Base-by-base conservation (phyloP, 2,329 filamentous ascomycete genomes). In the Aspergillus luchuensis region DNA sequence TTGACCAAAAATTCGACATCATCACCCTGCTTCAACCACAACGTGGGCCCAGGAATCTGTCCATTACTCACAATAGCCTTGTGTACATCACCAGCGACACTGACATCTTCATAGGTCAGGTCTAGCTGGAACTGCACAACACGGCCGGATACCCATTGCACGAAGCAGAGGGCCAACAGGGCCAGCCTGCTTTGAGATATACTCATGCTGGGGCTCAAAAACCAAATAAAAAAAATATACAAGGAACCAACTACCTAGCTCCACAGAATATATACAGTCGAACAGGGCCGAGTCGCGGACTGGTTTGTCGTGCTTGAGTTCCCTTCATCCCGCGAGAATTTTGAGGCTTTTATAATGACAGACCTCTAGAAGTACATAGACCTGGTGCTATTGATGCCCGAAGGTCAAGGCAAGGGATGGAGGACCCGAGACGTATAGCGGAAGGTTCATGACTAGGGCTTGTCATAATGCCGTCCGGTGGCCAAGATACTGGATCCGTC, bases 41-140 rank as follows among this genome's bases (percentile, higher is more conserved):
- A 55, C 4, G 60, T 53, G 1, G 72, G 72, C 11, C 68, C 72
- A 33, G 72, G 72, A 21, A 69, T 68, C 17, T 72, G 70, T 0
- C 69, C 69, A 55, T 74, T 75, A 15, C 63, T 68, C 11, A 69
- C 61, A 19, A 73, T 72, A 6, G 67, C 60, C 33, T 65, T 67
- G 49, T 70, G 66, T 5, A 63, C 54, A 15, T 66, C 58, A 21
- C 72, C 71, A 23, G 69, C 68, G 13, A 71, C 63, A 3, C 59
- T 64, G 21, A 58, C 51, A n/a, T 67, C 62, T 3, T 66, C 65
- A 66, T 69, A 74, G 8, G 71, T 72, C 36, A 73, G 43, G 17
- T 60, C 52, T 11, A 66, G 33, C 10, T 64, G 48, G 17, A 62
- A 62, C 11, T 45, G 52, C 21, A 64, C 62, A 4, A 55, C 25